Evolutionary conservation across 163 green algal genomes (phyloP).

Genomic region (Scenedesmus sp.): DNA sequence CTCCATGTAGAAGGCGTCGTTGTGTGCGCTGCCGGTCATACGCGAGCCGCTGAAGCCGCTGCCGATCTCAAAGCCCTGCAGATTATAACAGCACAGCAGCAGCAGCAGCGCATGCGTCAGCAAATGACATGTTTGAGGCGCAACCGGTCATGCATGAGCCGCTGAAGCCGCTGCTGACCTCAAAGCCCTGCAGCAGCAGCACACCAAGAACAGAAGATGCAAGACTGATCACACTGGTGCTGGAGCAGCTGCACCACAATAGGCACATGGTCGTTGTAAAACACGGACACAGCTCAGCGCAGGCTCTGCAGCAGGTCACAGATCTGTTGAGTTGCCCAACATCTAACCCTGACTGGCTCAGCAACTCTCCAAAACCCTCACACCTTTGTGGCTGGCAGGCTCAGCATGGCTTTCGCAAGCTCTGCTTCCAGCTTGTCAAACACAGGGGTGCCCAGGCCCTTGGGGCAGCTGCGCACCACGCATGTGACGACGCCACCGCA

Average conservation of each 20-base stretch:
- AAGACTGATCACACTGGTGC: too few species aligned
- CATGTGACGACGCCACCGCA: constrained; percentile 98
- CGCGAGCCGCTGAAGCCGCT: constrained; percentile 89
- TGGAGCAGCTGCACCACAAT: too few species aligned
- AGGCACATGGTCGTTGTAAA: too few species aligned
- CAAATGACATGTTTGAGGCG: constrained; percentile 55
- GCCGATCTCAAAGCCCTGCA: constrained; percentile 98
- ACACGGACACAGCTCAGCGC: too few species aligned
- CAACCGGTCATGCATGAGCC: constrained; percentile 89
- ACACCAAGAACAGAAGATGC: not conserved
- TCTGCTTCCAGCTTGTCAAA: constrained; percentile 99
- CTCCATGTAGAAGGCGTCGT: constrained; percentile 97
- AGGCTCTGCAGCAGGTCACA: too few species aligned
- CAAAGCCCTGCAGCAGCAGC: constrained; percentile 67
- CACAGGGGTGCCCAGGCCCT: constrained; percentile 92
- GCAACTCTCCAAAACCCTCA: not conserved
- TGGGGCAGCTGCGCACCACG: constrained; percentile 89
- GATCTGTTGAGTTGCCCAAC: too few species aligned
- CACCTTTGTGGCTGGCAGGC: constrained; percentile 91
- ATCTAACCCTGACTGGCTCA: too few species aligned
- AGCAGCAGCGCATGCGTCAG: not conserved
- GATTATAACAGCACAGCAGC: not conserved
- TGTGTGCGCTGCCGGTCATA: constrained; percentile 96
- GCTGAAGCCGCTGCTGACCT: constrained; percentile 97
- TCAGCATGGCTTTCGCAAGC: constrained; percentile 96